Evolutionary conservation across 208 protist genomes (phyloP).

Genomic region (Trypanosoma rangeli): DNA sequence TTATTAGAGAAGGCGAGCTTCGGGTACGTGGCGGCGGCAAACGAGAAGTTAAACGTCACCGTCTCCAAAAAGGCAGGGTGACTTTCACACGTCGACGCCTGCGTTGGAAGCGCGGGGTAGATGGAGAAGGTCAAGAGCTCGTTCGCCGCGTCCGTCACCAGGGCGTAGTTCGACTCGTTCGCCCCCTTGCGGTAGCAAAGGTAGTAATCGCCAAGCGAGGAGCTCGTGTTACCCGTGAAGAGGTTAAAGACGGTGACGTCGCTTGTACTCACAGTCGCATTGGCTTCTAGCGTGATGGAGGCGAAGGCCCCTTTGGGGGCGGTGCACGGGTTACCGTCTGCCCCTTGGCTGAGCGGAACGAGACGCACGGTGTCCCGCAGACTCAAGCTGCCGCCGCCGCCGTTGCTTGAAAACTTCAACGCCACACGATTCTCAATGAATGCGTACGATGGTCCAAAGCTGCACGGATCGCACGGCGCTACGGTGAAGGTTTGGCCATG

Average conservation of each 20-base stretch:
- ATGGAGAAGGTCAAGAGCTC: conserved; percentile 59
- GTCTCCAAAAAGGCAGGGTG: conserved; percentile 60
- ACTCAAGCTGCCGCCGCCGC: conserved; percentile 37
- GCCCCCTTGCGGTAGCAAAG: conserved; percentile 64
- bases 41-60: conserved; percentile 58
- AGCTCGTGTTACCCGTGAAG: conserved; percentile 35
- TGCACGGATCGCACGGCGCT: conserved; percentile 77
- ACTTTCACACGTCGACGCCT: conserved; percentile 33
- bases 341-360: conserved; percentile 53
- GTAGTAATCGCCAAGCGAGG: conserved; percentile 81
- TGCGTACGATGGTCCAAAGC: conserved; percentile 58
- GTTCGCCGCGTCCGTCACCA: conserved; percentile 45
- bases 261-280: conserved; percentile 27
- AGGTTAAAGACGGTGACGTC: conserved; percentile 49
- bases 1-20: conserved; percentile 45
- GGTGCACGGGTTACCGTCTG: conserved; percentile 35
- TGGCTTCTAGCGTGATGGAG: conserved; percentile 44
- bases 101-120: conserved; percentile 41
- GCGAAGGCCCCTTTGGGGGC: conserved; percentile 56
- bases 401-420: conserved; percentile 59
- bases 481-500: conserved; percentile 55
- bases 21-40: conserved; percentile 41
- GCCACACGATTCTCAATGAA: conserved; percentile 46
- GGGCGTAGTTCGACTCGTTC: conserved; percentile 37
- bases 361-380: conserved; percentile 60